phyloP scores from a whole-genome alignment of 1,139 yeast genomes.

The Hansenula sp. region DNA sequence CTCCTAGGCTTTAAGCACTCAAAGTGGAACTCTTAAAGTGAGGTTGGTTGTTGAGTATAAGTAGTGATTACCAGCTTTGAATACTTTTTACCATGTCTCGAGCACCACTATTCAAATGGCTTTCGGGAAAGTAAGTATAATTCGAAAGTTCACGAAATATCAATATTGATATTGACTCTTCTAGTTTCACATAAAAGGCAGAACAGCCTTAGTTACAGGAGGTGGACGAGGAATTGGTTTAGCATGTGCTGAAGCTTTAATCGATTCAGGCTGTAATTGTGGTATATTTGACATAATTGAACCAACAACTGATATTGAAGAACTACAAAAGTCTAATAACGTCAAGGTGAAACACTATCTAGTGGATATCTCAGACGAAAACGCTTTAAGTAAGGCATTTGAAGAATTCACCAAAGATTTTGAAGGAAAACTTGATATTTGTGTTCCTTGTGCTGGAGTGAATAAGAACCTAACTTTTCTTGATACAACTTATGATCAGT shows the following conservation, averaged over 20 bases:
- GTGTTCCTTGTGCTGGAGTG: constrained; percentile 16
- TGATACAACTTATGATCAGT: constrained; percentile 10
- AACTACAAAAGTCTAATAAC: background rate
- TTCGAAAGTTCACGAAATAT: too few relatives aligned
- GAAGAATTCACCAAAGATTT: constrained; percentile 9
- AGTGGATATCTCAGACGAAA: constrained; percentile 8
- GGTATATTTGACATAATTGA: constrained; percentile 8
- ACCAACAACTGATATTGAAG: constrained; percentile 4
- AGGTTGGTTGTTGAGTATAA: too few relatives aligned
- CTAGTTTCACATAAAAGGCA: too few relatives aligned
- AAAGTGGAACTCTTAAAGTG: too few relatives aligned
- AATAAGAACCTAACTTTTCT: constrained; percentile 11
- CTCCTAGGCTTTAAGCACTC: too few relatives aligned
- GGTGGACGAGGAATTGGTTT: constrained; percentile 14
- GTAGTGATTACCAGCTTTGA: too few relatives aligned
- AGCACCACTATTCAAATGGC: too few relatives aligned
- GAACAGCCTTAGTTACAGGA: constrained; percentile 8
- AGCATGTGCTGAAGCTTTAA: constrained; percentile 7
- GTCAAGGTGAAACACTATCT: constrained; percentile 8
- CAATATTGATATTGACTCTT: too few relatives aligned
- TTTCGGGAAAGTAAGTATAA: too few relatives aligned
- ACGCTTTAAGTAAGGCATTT: constrained; percentile 5
- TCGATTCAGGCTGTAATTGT: constrained; percentile 9
- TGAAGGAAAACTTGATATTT: constrained; percentile 11
- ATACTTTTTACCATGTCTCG: too few relatives aligned